Percentiles rank a stretch among this genome's conserved stretches.
phyloP scores from a whole-genome alignment of 1,284 basidiomycete genomes.

The Melampsora abietis-canadensis region DNA sequence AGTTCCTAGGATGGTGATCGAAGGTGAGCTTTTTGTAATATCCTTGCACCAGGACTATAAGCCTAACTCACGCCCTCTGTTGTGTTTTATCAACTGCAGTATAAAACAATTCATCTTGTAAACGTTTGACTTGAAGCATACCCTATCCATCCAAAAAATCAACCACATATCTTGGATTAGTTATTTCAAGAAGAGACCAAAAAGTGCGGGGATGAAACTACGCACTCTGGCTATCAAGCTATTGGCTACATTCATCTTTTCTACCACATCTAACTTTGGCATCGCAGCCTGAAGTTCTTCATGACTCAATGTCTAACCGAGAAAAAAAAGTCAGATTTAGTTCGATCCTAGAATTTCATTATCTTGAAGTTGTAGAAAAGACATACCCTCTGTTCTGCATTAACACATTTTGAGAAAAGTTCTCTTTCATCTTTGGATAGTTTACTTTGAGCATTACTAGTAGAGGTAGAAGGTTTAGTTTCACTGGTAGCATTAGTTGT shows the following conservation, averaged over 20 bases:
- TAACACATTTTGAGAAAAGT: conserved; percentile 38
- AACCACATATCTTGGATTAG: neutral
- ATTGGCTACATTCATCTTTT: conserved; percentile 42
- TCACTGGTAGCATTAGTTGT: neutral
- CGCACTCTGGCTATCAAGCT: conserved; percentile 42
- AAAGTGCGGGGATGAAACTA: neutral
- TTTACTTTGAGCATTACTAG: conserved; percentile 16
- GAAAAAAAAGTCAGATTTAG: neutral
- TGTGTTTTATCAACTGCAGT: conserved; percentile 42
- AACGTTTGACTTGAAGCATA: conserved; percentile 40
- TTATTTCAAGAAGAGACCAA: neutral
- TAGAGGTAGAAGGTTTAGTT: neutral
- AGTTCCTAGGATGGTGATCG: conserved; percentile 60
- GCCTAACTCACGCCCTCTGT: conserved; percentile 31
- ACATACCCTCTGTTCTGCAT: conserved; percentile 33
- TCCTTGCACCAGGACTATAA: neutral
- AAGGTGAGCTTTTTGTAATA: neutral
- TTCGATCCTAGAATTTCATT: neutral
- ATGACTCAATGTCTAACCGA: conserved; percentile 37
- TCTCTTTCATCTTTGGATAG: conserved; percentile 43
- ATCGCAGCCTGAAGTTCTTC: conserved; percentile 43
- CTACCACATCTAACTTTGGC: conserved; percentile 37
- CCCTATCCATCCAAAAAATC: conserved; percentile 9
- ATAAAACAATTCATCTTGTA: conserved; percentile 42
- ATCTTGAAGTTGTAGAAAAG: neutral